These are phyloP conservation scores for Elsinoe perseae DNA, from an alignment of 2,329 filamentous ascomycete species.

Conservation along the genomic window DNA sequence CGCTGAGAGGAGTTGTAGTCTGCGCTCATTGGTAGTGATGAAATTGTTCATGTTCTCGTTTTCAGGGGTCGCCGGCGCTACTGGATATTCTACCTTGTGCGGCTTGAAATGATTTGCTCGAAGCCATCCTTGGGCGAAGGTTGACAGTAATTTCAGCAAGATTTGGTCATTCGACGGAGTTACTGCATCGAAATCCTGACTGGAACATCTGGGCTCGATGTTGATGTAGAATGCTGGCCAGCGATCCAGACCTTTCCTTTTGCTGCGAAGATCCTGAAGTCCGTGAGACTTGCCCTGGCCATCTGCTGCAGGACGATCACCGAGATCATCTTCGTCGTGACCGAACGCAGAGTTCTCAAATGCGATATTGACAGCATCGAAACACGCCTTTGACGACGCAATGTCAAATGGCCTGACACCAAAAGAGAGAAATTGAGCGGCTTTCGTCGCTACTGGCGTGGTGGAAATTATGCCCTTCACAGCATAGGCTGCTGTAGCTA, in stretches of 20 bases:
- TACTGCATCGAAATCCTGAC: background rate
- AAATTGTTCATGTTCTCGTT: background rate
- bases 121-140: slow-evolving; percentile 66
- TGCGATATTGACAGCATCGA: slow-evolving; percentile 67
- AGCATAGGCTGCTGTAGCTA: slow-evolving; percentile 52
- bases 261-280: slow-evolving; percentile 44
- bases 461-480: slow-evolving; percentile 66
- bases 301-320: slow-evolving; percentile 32
- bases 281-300: slow-evolving; percentile 32
- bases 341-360: slow-evolving; percentile 76
- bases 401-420: slow-evolving; percentile 60
- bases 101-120: slow-evolving; percentile 63
- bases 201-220: slow-evolving; percentile 37
- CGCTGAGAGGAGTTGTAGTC: background rate
- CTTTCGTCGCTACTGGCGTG: slow-evolving; percentile 60
- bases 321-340: slow-evolving; percentile 40
- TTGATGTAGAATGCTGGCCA: slow-evolving; percentile 89
- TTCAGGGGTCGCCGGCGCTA: background rate
- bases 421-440: slow-evolving; percentile 72
- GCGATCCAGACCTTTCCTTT: slow-evolving; percentile 61
- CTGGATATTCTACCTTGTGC: slow-evolving; percentile 6
- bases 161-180: background rate
- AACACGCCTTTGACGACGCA: slow-evolving; percentile 57
- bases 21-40: background rate
- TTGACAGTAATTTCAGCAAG: slow-evolving; percentile 52